These are phyloP conservation scores for Geoglossum cookeanum DNA, from an alignment of 2,329 filamentous ascomycete genomes.

Conservation along the genomic window DNA sequence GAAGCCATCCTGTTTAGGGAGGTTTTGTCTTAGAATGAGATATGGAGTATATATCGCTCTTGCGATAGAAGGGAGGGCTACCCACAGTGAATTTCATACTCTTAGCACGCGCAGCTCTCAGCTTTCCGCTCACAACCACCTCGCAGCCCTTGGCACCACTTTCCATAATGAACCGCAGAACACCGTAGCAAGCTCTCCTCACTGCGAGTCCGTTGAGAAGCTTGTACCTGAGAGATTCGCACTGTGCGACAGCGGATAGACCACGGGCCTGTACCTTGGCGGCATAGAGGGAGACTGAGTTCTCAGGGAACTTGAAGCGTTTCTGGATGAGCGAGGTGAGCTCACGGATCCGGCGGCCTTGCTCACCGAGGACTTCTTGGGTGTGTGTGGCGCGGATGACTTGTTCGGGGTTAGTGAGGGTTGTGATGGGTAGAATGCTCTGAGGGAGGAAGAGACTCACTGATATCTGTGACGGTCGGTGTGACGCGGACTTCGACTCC, in stretches of 20 bases:
- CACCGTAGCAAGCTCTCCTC: conserved; percentile 98
- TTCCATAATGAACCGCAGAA: conserved; percentile 99
- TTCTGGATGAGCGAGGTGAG: conserved; percentile 99
- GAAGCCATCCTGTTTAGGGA: conserved; percentile 63
- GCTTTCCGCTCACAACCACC: conserved; percentile 98
- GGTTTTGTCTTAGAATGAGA: not conserved
- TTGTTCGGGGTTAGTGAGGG: conserved; percentile 12
- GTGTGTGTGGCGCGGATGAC: conserved; percentile 99
- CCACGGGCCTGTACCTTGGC: conserved; percentile 99
- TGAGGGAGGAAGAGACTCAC: conserved; percentile 23
- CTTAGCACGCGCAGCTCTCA: conserved; percentile 97
- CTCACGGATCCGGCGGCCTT: conserved; percentile 98
- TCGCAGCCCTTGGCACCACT: conserved; percentile 98
- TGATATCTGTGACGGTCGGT: conserved; percentile 99
- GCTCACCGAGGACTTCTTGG: conserved; percentile 99
- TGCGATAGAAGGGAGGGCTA: not conserved
- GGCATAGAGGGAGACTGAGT: conserved; percentile 98
- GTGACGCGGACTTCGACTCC: conserved; percentile 99
- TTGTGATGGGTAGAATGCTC: conserved; percentile 4
- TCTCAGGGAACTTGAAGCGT: conserved; percentile 99
- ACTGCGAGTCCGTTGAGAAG: conserved; percentile 98
- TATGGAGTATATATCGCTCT: not conserved
- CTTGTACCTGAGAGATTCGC: conserved; percentile 99
- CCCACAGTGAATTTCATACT: conserved; percentile 99
- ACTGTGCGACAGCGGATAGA: conserved; percentile 98